Percentiles rank a stretch among this genome's conserved stretches.
Evolutionary conservation across 306 rosid genomes (phyloP).

Genomic region (Acacia crassicarpa): DNA sequence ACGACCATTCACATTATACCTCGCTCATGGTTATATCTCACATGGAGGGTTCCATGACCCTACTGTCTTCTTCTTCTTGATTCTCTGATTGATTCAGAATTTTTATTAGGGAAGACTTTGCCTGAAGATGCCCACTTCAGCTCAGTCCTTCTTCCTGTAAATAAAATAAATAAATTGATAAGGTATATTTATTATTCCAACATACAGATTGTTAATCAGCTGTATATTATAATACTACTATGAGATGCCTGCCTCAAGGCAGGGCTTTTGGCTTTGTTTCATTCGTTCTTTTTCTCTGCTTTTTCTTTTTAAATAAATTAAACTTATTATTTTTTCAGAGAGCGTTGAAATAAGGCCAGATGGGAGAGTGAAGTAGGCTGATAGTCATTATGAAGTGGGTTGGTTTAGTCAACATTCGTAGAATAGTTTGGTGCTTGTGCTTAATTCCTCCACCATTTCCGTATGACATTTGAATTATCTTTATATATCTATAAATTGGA

Average conservation of each 20-base stretch:
- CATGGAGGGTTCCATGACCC: constrained; percentile 28
- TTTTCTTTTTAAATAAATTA: too few species aligned
- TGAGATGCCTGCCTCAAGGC: constrained; percentile 15
- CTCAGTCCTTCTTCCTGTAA: background rate
- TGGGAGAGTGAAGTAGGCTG: constrained; percentile 26
- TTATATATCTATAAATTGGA: too few species aligned
- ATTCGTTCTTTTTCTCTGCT: background rate
- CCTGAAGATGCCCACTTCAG: constrained; percentile 28
- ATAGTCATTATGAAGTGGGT: constrained; percentile 22
- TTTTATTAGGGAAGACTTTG: constrained; percentile 26
- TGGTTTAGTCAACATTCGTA: constrained; percentile 34
- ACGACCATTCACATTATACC: constrained; percentile 8
- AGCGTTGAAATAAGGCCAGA: constrained; percentile 24
- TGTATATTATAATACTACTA: background rate
- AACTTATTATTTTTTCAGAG: background rate
- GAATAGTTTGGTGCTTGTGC: constrained; percentile 21
- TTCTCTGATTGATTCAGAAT: background rate
- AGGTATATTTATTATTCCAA: background rate
- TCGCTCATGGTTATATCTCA: constrained; percentile 8
- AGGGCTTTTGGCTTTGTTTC: constrained; percentile 3
- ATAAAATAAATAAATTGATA: background rate
- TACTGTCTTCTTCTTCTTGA: constrained; percentile 8
- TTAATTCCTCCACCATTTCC: background rate
- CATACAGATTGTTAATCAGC: background rate
- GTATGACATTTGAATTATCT: background rate